Conservation (phyloP, 208 protist species). For the Histomonas meleagridis region DNA sequence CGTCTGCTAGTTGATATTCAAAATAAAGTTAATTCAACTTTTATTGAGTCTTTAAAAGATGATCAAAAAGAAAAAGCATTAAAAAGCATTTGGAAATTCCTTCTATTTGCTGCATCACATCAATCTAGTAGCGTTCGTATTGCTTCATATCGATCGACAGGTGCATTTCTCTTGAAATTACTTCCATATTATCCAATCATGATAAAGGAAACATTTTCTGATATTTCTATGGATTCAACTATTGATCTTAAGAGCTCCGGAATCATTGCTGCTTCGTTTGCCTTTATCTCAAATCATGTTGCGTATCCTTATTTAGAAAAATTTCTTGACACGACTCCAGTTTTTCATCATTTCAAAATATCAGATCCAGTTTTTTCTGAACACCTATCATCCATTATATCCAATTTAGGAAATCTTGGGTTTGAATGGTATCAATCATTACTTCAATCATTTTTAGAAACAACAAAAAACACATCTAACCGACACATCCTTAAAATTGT, state of each 20-base stretch:
- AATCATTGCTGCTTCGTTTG: background rate
- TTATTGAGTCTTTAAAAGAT: background rate
- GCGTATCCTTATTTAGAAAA: background rate
- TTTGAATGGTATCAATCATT: background rate
- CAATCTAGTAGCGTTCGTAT: background rate
- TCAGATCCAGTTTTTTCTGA: constrained; percentile 7
- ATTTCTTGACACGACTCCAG: background rate
- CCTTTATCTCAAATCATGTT: background rate
- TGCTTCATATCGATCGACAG: background rate
- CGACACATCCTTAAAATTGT: background rate
- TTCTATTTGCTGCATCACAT: background rate
- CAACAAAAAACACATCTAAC: background rate
- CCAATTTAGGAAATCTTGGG: background rate
- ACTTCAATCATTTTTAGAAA: background rate
- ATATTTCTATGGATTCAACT: background rate
- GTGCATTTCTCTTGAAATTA: background rate
- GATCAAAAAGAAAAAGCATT: background rate
- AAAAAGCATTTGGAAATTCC: background rate
- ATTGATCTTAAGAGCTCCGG: constrained; percentile 11
- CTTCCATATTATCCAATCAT: background rate
- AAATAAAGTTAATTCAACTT: background rate
- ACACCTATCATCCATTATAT: constrained; percentile 4
- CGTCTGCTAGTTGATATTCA: too few relatives aligned
- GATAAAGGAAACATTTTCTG: background rate
- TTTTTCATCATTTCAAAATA: constrained; percentile 24